Conservation (phyloP, 305 asterid species). For the Petunia hybrid region DNA sequence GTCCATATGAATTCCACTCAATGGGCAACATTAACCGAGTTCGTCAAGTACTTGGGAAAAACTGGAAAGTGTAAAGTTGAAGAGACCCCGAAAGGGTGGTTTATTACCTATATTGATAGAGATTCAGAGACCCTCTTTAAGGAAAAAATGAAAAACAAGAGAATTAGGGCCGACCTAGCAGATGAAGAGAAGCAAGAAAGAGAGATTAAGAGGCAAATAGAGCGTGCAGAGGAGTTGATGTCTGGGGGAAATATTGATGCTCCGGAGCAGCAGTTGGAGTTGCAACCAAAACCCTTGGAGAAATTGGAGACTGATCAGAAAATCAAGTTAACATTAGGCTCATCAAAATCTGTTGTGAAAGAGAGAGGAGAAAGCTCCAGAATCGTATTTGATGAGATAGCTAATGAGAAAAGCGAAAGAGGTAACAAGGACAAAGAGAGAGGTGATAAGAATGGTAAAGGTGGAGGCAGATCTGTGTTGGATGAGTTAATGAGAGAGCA, state of each 20-base stretch:
- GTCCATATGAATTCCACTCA: constrained; percentile 87
- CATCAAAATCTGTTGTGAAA: constrained; percentile 48
- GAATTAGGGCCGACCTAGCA: constrained; percentile 71
- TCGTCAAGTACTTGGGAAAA: constrained; percentile 79
- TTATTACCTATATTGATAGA: constrained; percentile 79
- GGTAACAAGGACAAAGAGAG: constrained; percentile 49
- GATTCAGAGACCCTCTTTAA: constrained; percentile 86
- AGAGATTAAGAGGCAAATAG: constrained; percentile 83
- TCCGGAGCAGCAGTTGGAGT: constrained; percentile 41
- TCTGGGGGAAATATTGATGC: constrained; percentile 38
- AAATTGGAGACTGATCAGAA: constrained; percentile 67
- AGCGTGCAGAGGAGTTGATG: constrained; percentile 78
- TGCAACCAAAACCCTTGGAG: constrained; percentile 50
- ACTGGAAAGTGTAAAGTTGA: constrained; percentile 89
- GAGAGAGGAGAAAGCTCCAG: constrained; percentile 57
- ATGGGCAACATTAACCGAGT: constrained; percentile 89
- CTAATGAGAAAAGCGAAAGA: constrained; percentile 51
- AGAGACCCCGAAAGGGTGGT: constrained; percentile 92
- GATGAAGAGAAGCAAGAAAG: constrained; percentile 91
- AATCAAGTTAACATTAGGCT: constrained; percentile 66
- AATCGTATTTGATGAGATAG: constrained; percentile 61
- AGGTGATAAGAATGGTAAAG: constrained; percentile 43
- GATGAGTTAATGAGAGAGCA: constrained; percentile 88
- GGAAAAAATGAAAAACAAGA: constrained; percentile 86
- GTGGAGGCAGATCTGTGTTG: constrained; percentile 55